Evolutionary conservation across 768 basidiomycete species (phyloP).

Genomic region (Tylopilus sp.): DNA sequence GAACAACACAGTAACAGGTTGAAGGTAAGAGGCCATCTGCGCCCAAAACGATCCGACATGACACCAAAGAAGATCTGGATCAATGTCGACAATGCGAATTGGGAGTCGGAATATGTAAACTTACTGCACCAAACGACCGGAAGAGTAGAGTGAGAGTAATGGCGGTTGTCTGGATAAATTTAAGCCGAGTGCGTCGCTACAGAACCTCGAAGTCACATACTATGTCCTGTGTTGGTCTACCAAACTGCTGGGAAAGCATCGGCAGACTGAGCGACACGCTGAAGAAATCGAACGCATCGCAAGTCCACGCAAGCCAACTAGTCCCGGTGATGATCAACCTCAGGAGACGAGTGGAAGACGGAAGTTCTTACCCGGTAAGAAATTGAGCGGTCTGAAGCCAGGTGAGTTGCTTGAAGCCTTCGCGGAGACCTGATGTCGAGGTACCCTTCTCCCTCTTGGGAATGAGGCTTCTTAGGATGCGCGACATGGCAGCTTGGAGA

Average conservation of each 20-base stretch:
- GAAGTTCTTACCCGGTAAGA: conserved; percentile 44
- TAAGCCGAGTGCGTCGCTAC: neutral
- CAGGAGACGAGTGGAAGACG: neutral
- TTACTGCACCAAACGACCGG: conserved; percentile 70
- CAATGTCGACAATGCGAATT: neutral
- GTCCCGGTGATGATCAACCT: neutral
- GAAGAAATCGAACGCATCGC: conserved; percentile 88
- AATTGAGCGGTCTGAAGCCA: conserved; percentile 58
- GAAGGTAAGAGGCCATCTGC: conserved; percentile 86
- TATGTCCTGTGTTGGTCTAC: conserved; percentile 40
- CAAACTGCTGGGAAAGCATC: conserved; percentile 48
- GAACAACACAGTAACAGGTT: conserved; percentile 70
- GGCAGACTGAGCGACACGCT: conserved; percentile 61
- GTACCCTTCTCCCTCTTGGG: conserved; percentile 44
- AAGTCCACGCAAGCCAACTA: conserved; percentile 86
- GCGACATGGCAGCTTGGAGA: conserved; percentile 13
- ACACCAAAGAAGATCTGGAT: conserved; percentile 70
- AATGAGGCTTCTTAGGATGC: conserved; percentile 45
- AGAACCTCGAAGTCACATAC: conserved; percentile 29
- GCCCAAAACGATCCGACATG: conserved; percentile 81
- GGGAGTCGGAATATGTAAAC: conserved; percentile 12
- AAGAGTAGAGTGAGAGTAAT: conserved; percentile 92
- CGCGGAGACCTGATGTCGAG: conserved; percentile 37
- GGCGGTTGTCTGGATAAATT: conserved; percentile 53
- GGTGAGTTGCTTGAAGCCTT: conserved; percentile 44